Evolutionary conservation across 805 yeast species (phyloP).

Genomic region (Yarrowia keelungensis): DNA sequence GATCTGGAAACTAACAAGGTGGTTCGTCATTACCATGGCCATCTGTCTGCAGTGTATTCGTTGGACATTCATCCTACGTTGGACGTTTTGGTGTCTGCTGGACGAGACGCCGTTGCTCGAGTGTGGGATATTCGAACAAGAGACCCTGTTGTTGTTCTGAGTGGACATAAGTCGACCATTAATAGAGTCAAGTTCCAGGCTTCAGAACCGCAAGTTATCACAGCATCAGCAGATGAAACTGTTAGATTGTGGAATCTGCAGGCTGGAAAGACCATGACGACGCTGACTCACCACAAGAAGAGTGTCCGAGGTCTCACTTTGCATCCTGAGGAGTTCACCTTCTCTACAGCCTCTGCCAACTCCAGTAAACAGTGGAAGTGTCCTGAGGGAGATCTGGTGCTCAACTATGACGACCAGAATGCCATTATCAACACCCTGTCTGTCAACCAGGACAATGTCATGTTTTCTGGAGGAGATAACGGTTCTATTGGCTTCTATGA

Average conservation of each 20-base stretch:
- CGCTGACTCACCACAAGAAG: conserved; percentile 84
- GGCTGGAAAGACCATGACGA: conserved; percentile 73
- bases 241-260: conserved; percentile 89
- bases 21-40: conserved; percentile 91
- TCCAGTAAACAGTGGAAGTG: conserved; percentile 84
- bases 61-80: conserved; percentile 86
- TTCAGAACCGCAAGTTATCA: conserved; percentile 83
- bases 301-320: conserved; percentile 75
- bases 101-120: conserved; percentile 83
- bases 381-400: conserved; percentile 77
- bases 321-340: conserved; percentile 73
- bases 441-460: conserved; percentile 65
- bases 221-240: conserved; percentile 85
- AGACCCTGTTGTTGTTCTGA: conserved; percentile 71
- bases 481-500: conserved; percentile 82
- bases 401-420: conserved; percentile 57
- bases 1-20: conserved; percentile 86
- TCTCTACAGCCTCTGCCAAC: conserved; percentile 81
- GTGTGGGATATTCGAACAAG: conserved; percentile 94
- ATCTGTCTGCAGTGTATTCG: conserved; percentile 85
- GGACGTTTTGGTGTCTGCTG: conserved; percentile 83
- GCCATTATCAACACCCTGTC: conserved; percentile 72
- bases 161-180: conserved; percentile 83
- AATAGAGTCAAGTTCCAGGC: conserved; percentile 70
- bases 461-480: conserved; percentile 84